Evolutionary conservation across 73 alveolate genomes (phyloP), one percentile per base, ranked within the genome.

Genomic region (Paramecium sonneborni): DNA sequence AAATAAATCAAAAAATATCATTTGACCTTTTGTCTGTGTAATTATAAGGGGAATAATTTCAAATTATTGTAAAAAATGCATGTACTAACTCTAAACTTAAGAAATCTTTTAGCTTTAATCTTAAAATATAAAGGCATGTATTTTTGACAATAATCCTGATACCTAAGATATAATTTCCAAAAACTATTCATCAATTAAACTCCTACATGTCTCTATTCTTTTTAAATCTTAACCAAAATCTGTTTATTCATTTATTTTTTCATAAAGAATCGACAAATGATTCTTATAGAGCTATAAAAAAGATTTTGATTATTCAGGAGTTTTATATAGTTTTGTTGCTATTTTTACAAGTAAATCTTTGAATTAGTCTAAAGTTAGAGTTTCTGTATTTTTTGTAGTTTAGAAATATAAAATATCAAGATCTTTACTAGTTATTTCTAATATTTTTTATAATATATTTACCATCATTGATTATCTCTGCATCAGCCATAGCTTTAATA

Each of bases 401-500:
- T 34, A 37, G 58, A 18, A 74, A 39, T 74, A 74, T 15, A 74
- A 23, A 34, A 74, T 74, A 74, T 74, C 87, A 10, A 74, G 34
- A 39, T 74, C 87, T 39, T 74, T 74, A 10, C 12, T 74, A 28
- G 87, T 28, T 32, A 74, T 11, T 74, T 74, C 62, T 32, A 35
- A 52, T 35, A 44, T 9, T 12, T 23, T 23, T 62, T 5, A 62
- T 62, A 30, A 30, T 26, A 32, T 7, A 4, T n/a, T n/a, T 62
- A 62, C 84, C 39, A 14, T 62, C 1, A 23, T 43, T 30, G 9
- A 62, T 62, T 14, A 62, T 30, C 14, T 86, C 62, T 14, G 88
- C 86, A 86, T 86, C 93, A 1, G 72, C 88, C 88, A 86, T 57
- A 26, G 70, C 70, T 62, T 86, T 86, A 5, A 56, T 56, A 23